phyloP scores from a whole-genome alignment of 192 early-diverging fungal genomes.

The Coemansia biformis region DNA sequence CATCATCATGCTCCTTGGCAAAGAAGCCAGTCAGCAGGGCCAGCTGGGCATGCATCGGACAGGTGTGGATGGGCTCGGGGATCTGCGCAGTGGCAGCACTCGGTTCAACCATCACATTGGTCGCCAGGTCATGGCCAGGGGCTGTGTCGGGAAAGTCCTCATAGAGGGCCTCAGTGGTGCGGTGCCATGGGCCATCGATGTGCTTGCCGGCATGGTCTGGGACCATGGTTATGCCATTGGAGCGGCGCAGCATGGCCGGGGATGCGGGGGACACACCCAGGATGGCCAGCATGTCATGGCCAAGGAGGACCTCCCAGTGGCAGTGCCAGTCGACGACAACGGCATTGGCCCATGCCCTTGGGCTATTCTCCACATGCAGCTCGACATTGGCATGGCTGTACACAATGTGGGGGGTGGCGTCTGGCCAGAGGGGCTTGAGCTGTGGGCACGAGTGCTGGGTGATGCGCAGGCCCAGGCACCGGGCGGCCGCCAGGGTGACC shows the following conservation, averaged over 20 bases:
- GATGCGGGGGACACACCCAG: neutral
- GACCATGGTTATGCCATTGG: too few species aligned
- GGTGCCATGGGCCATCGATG: too few species aligned
- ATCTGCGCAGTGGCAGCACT: neutral
- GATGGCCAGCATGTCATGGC: neutral
- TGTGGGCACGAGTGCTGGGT: too few species aligned
- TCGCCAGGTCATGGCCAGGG: neutral
- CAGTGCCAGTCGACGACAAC: neutral
- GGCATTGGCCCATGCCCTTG: neutral
- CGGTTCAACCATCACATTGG: neutral
- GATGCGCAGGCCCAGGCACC: too few species aligned
- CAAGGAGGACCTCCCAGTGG: neutral
- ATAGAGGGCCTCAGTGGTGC: neutral
- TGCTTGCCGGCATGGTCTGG: too few species aligned
- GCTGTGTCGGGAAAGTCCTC: neutral
- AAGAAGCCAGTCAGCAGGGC: constrained; percentile 4
- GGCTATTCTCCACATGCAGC: neutral
- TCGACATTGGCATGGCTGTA: neutral
- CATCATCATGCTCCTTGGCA: neutral
- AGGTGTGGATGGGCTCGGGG: too few species aligned
- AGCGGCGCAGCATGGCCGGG: neutral
- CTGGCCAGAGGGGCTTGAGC: too few species aligned
- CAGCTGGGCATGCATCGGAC: neutral
- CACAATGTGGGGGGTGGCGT: too few species aligned
- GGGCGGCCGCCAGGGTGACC: too few species aligned